These are phyloP conservation scores for Angomonas desouzai DNA, from an alignment of 208 protist species.

Conservation along the genomic window DNA sequence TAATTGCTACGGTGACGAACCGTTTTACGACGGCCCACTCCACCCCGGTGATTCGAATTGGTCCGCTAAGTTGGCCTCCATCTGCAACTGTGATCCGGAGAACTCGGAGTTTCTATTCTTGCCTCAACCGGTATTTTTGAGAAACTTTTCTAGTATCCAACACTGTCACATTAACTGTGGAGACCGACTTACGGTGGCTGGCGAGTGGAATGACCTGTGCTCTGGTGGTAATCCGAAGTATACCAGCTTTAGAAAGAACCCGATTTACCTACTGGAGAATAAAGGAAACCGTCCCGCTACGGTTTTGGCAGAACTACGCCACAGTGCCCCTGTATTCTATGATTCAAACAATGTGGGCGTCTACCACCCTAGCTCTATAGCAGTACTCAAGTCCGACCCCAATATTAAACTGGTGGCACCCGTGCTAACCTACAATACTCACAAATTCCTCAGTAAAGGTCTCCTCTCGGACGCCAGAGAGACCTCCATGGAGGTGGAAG, in stretches of 20 bases:
- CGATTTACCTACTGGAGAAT: slow-evolving; percentile 84
- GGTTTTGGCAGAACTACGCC: slow-evolving; percentile 67
- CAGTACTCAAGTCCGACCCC: slow-evolving; percentile 47
- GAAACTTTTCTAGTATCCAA: slow-evolving; percentile 78
- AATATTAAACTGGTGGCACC: slow-evolving; percentile 41
- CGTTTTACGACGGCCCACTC: slow-evolving; percentile 61
- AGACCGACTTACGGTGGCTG: slow-evolving; percentile 57
- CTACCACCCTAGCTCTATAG: slow-evolving; percentile 77
- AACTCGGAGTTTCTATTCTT: slow-evolving; percentile 53
- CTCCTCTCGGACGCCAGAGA: slow-evolving; percentile 50
- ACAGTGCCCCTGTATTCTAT: slow-evolving; percentile 47
- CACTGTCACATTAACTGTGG: slow-evolving; percentile 84
- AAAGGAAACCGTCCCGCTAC: slow-evolving; percentile 50
- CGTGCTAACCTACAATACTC: slow-evolving; percentile 70
- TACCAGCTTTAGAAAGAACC: slow-evolving; percentile 82
- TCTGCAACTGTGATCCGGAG: slow-evolving; percentile 47
- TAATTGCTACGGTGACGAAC: slow-evolving; percentile 46
- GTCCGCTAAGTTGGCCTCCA: slow-evolving; percentile 40
- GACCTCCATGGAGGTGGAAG: slow-evolving; percentile 41
- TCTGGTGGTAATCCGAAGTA: slow-evolving; percentile 71
- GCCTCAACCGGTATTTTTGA: slow-evolving; percentile 63
- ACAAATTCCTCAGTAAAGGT: slow-evolving; percentile 39
- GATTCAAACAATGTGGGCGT: slow-evolving; percentile 60
- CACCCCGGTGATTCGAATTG: slow-evolving; percentile 44
- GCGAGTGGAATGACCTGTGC: slow-evolving; percentile 53